Conservation (phyloP, 2,329 filamentous ascomycete species). For the Macrophomina phaseolina region DNA sequence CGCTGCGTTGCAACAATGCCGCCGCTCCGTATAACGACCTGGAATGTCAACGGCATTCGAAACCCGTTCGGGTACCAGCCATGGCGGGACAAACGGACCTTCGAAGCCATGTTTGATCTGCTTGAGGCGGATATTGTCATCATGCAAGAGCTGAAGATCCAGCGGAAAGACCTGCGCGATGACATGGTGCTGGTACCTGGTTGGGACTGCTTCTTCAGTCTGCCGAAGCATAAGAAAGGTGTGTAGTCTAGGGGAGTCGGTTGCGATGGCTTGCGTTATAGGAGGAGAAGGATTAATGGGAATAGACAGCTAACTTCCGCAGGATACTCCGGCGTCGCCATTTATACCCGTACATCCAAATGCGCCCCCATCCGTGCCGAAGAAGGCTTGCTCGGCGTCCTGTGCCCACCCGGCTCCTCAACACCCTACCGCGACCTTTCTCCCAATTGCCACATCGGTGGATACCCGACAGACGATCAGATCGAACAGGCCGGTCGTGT, state of each 20-base stretch:
- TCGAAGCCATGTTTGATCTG: constrained; percentile 84
- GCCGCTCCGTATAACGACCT: constrained; percentile 75
- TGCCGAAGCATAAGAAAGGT: constrained; percentile 95
- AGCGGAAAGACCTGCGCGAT: constrained; percentile 86
- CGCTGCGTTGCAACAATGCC: constrained; percentile 12
- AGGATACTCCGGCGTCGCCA: constrained; percentile 95
- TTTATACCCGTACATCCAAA: constrained; percentile 87
- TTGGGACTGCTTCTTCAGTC: constrained; percentile 95
- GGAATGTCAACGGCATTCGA: constrained; percentile 62
- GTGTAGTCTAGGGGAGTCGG: constrained; percentile 26
- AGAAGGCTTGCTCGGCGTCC: constrained; percentile 86
- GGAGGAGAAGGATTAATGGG: neutral
- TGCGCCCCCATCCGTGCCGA: constrained; percentile 90
- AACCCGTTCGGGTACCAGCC: constrained; percentile 61
- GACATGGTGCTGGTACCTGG: constrained; percentile 95
- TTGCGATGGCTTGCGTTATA: neutral
- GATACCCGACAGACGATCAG: constrained; percentile 77
- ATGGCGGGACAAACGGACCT: constrained; percentile 55
- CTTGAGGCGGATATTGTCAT: constrained; percentile 91
- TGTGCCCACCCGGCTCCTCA: constrained; percentile 69
- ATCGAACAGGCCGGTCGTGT: constrained; percentile 62
- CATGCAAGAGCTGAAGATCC: constrained; percentile 96
- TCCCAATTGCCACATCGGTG: constrained; percentile 77
- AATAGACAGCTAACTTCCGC: constrained; percentile 13
- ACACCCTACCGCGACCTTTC: constrained; percentile 77